These are phyloP conservation scores for Casuarina cunninghamiana DNA, from an alignment of 306 rosid genomes.

Conservation along the genomic window DNA sequence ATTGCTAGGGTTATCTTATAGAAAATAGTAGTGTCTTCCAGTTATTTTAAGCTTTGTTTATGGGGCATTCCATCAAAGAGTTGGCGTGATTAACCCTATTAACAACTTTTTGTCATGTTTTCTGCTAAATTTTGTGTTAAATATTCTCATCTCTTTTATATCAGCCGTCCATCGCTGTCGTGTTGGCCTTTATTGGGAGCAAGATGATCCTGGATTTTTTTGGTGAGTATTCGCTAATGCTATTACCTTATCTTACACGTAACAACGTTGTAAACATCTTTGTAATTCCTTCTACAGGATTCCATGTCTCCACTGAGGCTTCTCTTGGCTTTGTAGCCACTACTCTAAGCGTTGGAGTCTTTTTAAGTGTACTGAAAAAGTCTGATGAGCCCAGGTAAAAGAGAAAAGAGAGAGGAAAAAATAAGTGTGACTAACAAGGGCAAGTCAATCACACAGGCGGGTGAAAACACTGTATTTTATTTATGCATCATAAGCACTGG, in stretches of 20 bases:
- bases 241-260: neutral
- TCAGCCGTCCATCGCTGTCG: constrained; percentile 85
- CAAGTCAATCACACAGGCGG: constrained; percentile 27
- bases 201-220: constrained; percentile 91
- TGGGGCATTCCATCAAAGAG: neutral
- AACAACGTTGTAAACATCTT: constrained; percentile 19
- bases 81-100: neutral
- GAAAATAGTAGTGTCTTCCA: neutral
- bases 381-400: constrained; percentile 25
- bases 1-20: neutral
- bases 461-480: constrained; percentile 26
- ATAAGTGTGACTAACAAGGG: constrained; percentile 58
- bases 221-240: constrained; percentile 48
- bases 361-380: constrained; percentile 69
- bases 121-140: neutral
- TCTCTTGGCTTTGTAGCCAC: constrained; percentile 94
- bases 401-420: neutral
- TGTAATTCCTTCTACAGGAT: constrained; percentile 43
- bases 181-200: constrained; percentile 77
- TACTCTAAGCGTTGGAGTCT: constrained; percentile 70
- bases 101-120: neutral
- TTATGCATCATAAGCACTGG: neutral
- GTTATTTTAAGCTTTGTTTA: neutral
- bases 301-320: constrained; percentile 85
- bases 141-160: constrained; percentile 7